Conservation (phyloP, 805 yeast species). For the Lipomyces spencermartinsiae region DNA sequence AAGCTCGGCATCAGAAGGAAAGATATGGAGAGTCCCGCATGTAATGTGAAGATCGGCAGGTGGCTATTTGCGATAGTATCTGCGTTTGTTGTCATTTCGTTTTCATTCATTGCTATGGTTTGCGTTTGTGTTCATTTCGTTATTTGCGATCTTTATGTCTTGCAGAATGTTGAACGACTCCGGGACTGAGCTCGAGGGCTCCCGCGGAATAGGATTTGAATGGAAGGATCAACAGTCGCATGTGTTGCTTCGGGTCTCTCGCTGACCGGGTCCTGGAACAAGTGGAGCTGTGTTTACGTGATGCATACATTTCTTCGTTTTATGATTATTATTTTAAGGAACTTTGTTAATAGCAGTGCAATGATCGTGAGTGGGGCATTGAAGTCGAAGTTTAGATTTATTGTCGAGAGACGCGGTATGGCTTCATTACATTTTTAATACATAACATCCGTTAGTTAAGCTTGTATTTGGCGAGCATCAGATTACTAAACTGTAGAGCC, state of each 20-base stretch:
- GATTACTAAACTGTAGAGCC: background rate
- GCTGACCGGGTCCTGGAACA: background rate
- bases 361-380: background rate
- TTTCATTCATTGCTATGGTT: background rate
- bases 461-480: background rate
- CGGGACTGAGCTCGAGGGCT: conserved; percentile 6
- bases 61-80: background rate
- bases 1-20: background rate
- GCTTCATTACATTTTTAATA: background rate
- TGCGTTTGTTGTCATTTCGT: background rate
- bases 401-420: background rate
- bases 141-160: background rate
- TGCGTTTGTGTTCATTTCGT: background rate
- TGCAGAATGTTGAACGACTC: background rate
- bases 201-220: background rate
- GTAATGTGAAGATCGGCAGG: background rate
- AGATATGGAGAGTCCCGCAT: background rate
- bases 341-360: background rate
- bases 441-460: background rate
- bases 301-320: background rate
- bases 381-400: background rate
- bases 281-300: background rate
- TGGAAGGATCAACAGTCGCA: background rate
- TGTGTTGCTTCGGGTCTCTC: background rate
- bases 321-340: background rate